These are phyloP conservation scores for Grigorovia yakushimaensis DNA, from an alignment of 805 yeast genomes.

Conservation along the genomic window DNA sequence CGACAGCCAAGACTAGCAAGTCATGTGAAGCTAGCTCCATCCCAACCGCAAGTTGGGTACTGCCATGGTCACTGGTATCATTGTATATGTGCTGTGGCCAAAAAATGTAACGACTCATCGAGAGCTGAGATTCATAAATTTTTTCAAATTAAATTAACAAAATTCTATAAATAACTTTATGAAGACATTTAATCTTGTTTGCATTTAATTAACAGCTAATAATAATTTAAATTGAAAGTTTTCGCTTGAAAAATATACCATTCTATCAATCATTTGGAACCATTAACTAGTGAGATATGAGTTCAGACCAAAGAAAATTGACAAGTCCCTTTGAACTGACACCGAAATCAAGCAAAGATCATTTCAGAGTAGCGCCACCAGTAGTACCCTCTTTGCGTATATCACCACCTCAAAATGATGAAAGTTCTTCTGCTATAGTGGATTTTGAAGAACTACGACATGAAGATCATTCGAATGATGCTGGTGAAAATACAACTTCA, in stretches of 20 bases:
- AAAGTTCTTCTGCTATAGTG: neutral
- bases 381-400: conserved; percentile 12
- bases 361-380: conserved; percentile 1
- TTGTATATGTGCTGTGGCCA: conserved; percentile 16
- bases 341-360: neutral
- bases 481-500: neutral
- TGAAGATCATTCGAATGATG: conserved; percentile 1
- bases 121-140: neutral
- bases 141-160: neutral
- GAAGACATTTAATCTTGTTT: too few relatives aligned
- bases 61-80: conserved; percentile 1
- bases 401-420: conserved; percentile 10
- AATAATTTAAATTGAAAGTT: too few relatives aligned
- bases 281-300: conserved; percentile 5
- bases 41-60: conserved; percentile 8
- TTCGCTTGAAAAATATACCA: neutral
- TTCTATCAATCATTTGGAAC: neutral
- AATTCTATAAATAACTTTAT: neutral
- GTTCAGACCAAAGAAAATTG: conserved; percentile 11
- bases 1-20: conserved; percentile 15
- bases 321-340: conserved; percentile 15
- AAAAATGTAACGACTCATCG: conserved; percentile 15
- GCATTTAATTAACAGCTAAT: too few relatives aligned
- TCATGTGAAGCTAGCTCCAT: conserved; percentile 14
- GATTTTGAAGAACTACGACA: conserved; percentile 1